Percentiles rank a stretch among this genome's conserved stretches.
These are phyloP conservation scores for Mycena galopus DNA, from an alignment of 768 basidiomycete genomes.

Conservation along the genomic window DNA sequence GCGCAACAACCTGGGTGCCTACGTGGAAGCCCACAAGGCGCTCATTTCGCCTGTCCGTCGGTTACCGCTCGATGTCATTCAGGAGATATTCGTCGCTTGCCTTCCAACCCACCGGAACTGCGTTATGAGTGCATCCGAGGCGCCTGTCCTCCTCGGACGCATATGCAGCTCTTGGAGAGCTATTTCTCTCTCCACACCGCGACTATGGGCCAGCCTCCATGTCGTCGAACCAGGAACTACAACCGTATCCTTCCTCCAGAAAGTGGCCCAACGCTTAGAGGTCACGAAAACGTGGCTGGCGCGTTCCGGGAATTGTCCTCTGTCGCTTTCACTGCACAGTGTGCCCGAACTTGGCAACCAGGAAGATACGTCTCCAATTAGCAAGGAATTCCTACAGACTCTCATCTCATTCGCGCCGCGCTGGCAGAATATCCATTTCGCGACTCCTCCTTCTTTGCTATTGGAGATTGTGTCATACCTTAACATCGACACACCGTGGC, in stretches of 20 bases:
- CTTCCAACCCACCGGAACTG: conserved; percentile 17
- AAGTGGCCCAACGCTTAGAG: not conserved
- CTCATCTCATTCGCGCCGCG: not conserved
- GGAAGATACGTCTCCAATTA: not conserved
- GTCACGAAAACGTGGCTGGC: not conserved
- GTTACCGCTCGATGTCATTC: conserved; percentile 4
- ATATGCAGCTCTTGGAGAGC: conserved; percentile 28
- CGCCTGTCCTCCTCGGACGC: conserved; percentile 25
- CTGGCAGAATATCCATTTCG: not conserved
- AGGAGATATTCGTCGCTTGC: conserved; percentile 20
- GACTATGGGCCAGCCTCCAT: conserved; percentile 14
- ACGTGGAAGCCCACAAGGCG: conserved; percentile 1
- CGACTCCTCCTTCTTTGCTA: too few relatives aligned
- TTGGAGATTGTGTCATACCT: too few relatives aligned
- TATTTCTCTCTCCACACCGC: conserved; percentile 16
- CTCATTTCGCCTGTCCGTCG: not conserved
- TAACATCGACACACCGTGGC: not conserved
- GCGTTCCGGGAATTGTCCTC: not conserved
- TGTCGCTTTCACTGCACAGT: conserved; percentile 4
- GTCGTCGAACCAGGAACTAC: not conserved
- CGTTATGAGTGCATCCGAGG: conserved; percentile 11
- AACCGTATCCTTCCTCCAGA: not conserved
- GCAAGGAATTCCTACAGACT: not conserved
- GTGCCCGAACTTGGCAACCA: not conserved
- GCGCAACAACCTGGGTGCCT: not conserved